Conservation (phyloP, 345 rosid species). For the Bruguiera gymnorhiza region DNA sequence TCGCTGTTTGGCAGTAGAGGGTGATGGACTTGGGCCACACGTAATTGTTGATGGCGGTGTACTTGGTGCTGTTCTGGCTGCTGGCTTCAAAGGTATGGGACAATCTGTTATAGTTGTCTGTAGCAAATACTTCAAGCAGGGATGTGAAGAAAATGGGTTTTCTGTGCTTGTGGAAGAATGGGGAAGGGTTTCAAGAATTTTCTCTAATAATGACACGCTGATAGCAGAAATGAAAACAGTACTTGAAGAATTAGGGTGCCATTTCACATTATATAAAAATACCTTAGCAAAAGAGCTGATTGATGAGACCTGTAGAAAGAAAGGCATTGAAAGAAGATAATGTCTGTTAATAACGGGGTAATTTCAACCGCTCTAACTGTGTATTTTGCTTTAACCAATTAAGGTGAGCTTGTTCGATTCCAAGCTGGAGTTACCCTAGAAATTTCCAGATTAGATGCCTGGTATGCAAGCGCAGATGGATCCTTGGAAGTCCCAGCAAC, state of each 20-base stretch:
- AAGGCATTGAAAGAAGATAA: not conserved
- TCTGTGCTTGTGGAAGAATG: no score
- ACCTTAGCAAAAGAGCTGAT: no score
- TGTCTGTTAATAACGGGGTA: not conserved
- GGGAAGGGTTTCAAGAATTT: no score
- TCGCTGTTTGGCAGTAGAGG: conserved; percentile 81
- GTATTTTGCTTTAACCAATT: conserved; percentile 15
- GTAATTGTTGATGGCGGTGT: conserved; percentile 71
- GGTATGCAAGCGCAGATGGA: conserved; percentile 78
- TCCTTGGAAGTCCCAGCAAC: conserved; percentile 70
- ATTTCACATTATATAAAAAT: no score
- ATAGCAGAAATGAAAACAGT: no score
- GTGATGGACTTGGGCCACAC: conserved; percentile 79
- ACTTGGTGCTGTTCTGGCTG: conserved; percentile 74
- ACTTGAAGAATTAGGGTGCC: no score
- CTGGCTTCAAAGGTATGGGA: conserved; percentile 85
- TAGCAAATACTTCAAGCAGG: no score
- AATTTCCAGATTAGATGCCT: conserved; percentile 90
- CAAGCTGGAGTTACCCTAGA: conserved; percentile 89
- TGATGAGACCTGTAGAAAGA: no score
- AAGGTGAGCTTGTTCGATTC: conserved; percentile 92
- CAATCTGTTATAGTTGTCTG: not conserved
- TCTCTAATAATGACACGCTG: no score
- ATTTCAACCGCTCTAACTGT: conserved; percentile 1
- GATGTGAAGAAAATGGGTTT: no score